Conservation (phyloP, 177 flowering plant species). For the Telopea speciosissima region DNA sequence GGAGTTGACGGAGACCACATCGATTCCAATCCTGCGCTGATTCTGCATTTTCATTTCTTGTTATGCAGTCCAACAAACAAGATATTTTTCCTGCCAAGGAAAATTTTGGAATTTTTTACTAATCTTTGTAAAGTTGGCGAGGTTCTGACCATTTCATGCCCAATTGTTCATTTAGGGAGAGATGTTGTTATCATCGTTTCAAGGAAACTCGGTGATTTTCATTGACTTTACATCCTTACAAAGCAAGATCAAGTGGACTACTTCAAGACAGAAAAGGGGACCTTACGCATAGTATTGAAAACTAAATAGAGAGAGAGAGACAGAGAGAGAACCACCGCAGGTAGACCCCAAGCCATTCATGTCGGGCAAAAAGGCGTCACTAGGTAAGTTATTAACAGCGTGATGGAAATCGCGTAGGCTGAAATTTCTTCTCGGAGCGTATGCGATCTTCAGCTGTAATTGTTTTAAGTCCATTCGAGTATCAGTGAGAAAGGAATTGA, state of each 20-base stretch:
- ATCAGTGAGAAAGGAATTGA: not conserved
- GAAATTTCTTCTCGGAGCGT: slow-evolving; percentile 56
- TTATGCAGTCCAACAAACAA: not conserved
- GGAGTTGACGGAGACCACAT: too few relatives aligned
- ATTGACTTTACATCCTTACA: too few relatives aligned
- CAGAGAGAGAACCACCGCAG: slow-evolving; percentile 18
- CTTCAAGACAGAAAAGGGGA: not conserved
- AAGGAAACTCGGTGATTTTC: too few relatives aligned
- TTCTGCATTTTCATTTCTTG: too few relatives aligned
- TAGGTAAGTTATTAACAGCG: slow-evolving; percentile 64
- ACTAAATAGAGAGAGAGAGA: slow-evolving; percentile 4
- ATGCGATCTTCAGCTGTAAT: slow-evolving; percentile 59
- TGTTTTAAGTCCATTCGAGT: not conserved
- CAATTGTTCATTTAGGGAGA: not conserved
- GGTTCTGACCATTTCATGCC: not conserved
- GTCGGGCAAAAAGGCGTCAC: slow-evolving; percentile 48
- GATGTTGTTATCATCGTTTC: too few relatives aligned
- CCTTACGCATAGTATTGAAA: not conserved
- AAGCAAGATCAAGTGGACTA: not conserved
- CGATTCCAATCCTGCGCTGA: too few relatives aligned
- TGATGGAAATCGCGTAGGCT: slow-evolving; percentile 74
- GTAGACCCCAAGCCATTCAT: slow-evolving; percentile 5
- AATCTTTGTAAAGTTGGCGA: not conserved
- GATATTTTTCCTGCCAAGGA: not conserved
- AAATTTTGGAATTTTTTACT: not conserved